Evolutionary conservation across 75 land plant genomes (phyloP), one percentile per base, ranked within the genome.

Genomic region (Selaginella moellendorffii): DNA sequence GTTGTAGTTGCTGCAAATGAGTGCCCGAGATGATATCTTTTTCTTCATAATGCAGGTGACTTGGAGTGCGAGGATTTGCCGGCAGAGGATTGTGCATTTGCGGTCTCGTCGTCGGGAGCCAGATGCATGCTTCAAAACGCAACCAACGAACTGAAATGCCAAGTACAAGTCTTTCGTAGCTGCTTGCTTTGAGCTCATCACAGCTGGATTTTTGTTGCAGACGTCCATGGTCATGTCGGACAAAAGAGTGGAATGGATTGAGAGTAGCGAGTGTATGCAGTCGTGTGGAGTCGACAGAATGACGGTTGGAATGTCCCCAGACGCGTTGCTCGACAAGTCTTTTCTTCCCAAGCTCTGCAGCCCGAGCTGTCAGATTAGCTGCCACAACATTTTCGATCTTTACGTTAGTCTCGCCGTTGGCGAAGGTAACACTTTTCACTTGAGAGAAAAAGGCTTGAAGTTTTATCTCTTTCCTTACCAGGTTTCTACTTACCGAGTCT

Each of bases 311-410:
- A 76, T 85, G 30, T 80, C 89, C 0, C 77, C 81, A 14, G 89
- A 85, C 42, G 46, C 75, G 21, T 75, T 85, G 19, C 52, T 83
- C 17, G 83, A 78, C 53, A 52, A 74, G 0, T 54, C 62, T 0
- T 80, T 78, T 69, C 65, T 74, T 24, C 24, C 54, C 60, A 78
- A 73, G 71, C 77, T 85, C 54, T 85, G 89, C 79, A 77, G 83
- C 30, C 27, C 70, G 0, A 29, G 60, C 10, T 85, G 89, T 58
- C 70, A 76, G 71, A 53, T 71, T 27, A 76, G 62, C 20, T 85
- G 89, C 77, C 85, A 78, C 69, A 85, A 85, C 69, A 65, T 85
- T 18, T 70, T 82, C n/a, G 79, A 83, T 64, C 85, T 85, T 51
- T 85, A 76, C 73, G 73, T 72, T 72, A 78, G 83, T 31, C 76